Base-by-base conservation (phyloP, 2,329 filamentous ascomycete genomes). In the Colletotrichum gigasporum region DNA sequence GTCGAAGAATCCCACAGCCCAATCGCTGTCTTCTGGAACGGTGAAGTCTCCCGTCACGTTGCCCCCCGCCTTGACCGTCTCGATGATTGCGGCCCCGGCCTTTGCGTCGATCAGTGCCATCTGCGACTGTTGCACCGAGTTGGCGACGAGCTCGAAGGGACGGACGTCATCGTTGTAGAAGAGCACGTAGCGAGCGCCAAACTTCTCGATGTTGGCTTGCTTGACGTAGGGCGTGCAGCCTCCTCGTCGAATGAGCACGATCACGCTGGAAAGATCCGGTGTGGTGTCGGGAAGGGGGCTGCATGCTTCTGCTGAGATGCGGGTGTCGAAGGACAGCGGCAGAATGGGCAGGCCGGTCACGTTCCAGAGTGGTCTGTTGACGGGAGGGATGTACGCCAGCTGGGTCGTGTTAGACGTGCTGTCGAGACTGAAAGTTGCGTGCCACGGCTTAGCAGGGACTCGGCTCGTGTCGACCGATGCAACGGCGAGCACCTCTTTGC, bases 401-500 rank as follows among this genome's bases (percentile, higher is more conserved):
- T 69, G 69, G 3, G 71, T 71, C 2, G 65, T 71, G 26, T 76
- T 70, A 0, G 48, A 50, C 5, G 48, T 34, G 4, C 63, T 76
- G 34, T 69, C 67, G 8, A 71, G 68, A 4, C 47, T 70, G 32
- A 70, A 78, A 3, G 70, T 75, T 6, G 73, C 74, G 4, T 72
- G 69, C 34, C 72, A 75, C 2, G 68, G 69, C 30, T 69, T 69
- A 10, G 70, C 70, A 6, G 74, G 71, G 12, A 71, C 65, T 30
- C 70, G 59, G 6, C 73, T 71, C 8, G 71, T 72, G 16, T 71
- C 69, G 41, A 82, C 72, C 0, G 82, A 82, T 20, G 80, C 82
- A 18, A 83, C 76, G 2, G 79, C 74, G 8, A 81, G 75, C 3
- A 80, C 79, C 18, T 78, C 74, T 30, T 73, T 74, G 4, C 79